Evolutionary conservation across 768 basidiomycete species (phyloP).

Genomic region (Suillus lakei): DNA sequence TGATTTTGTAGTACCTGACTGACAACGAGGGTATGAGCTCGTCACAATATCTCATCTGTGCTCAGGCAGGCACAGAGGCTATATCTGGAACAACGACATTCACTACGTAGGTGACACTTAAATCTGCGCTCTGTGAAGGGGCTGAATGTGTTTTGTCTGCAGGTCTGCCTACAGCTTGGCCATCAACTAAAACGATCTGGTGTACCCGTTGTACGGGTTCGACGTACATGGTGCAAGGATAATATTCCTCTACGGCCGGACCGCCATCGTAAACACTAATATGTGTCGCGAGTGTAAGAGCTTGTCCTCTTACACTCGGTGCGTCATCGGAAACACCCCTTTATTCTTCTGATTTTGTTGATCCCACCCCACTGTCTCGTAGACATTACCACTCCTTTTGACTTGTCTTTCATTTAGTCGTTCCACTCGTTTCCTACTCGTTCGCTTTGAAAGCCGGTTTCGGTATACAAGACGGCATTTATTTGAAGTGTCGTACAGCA

Average conservation of each 20-base stretch:
- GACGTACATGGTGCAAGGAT: background rate
- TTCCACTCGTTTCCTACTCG: background rate
- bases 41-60: conserved; percentile 60
- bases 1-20: conserved; percentile 51
- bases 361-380: background rate
- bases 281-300: background rate
- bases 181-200: conserved; percentile 39
- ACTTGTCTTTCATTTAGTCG: background rate
- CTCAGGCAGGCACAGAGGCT: conserved; percentile 67
- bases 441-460: background rate
- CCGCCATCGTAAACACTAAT: background rate
- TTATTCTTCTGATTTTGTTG: background rate
- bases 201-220: background rate
- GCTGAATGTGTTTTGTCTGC: conserved; percentile 2
- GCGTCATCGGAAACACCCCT: background rate
- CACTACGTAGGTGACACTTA: conserved; percentile 47
- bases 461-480: background rate
- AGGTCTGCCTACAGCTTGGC: conserved; percentile 51
- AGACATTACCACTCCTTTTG: background rate
- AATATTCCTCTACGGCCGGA: background rate
- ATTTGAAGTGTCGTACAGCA: background rate
- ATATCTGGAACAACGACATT: conserved; percentile 58
- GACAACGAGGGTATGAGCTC: conserved; percentile 46
- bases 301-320: background rate
- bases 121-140: background rate